Percentiles rank a stretch among this genome's conserved stretches.
Evolutionary conservation across 139 green algal species (phyloP).

Genomic region (Eudorina sp.): DNA sequence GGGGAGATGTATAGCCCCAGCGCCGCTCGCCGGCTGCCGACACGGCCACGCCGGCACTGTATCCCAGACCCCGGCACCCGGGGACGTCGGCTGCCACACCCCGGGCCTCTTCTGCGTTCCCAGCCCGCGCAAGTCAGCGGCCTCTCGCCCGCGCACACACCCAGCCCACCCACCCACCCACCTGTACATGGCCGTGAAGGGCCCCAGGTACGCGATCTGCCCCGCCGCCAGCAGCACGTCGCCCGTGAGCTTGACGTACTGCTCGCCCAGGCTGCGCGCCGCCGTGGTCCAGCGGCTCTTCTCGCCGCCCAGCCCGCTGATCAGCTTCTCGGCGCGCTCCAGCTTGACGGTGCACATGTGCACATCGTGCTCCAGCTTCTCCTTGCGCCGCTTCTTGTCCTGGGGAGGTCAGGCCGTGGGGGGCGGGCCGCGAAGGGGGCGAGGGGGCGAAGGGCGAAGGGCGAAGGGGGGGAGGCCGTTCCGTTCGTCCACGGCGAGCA

Average conservation of each 20-base stretch:
- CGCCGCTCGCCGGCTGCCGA: no score
- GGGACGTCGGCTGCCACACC: no score
- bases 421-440: no score
- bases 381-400: slow-evolving; percentile 71
- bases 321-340: slow-evolving; percentile 80
- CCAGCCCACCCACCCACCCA: slow-evolving; percentile 13
- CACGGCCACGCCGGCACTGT: no score
- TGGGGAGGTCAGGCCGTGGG: neutral
- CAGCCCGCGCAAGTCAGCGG: no score
- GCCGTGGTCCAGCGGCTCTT: slow-evolving; percentile 81
- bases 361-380: slow-evolving; percentile 81
- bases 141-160: no score
- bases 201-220: slow-evolving; percentile 84
- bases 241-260: slow-evolving; percentile 82
- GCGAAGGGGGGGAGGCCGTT: no score
- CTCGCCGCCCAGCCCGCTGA: slow-evolving; percentile 79
- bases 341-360: slow-evolving; percentile 83
- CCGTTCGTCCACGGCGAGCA: no score
- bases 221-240: slow-evolving; percentile 83
- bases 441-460: no score
- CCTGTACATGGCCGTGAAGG: slow-evolving; percentile 86
- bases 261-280: slow-evolving; percentile 66
- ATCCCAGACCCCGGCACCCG: no score
- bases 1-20: no score
- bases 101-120: no score